Percentiles rank a stretch among this genome's conserved stretches.
phyloP scores from a whole-genome alignment of 1,284 basidiomycete species.

The Pascua sp. region DNA sequence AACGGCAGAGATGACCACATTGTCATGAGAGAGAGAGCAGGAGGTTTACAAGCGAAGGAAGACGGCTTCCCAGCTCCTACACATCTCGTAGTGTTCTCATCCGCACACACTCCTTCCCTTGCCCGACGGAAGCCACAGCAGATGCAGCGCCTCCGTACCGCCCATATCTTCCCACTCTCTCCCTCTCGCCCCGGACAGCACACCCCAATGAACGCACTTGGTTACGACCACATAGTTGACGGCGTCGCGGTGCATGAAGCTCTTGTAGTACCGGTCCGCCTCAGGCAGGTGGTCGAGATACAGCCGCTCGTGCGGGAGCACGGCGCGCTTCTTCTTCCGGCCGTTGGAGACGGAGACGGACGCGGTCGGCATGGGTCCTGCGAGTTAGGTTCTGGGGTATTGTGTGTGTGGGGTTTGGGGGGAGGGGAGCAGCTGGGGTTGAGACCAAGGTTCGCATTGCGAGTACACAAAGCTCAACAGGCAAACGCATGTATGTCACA shows the following conservation, averaged over 20 bases:
- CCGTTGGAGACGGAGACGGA: constrained; percentile 18
- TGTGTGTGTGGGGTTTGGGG: neutral
- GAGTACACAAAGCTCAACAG: too few relatives aligned
- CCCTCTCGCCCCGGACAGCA: too few relatives aligned
- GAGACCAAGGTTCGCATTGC: too few relatives aligned
- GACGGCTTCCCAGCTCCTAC: too few relatives aligned
- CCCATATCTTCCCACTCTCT: too few relatives aligned
- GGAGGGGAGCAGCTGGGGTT: neutral
- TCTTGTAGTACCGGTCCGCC: constrained; percentile 91
- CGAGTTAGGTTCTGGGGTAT: neutral
- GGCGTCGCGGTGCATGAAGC: constrained; percentile 96
- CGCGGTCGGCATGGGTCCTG: constrained; percentile 27
- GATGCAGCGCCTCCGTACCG: neutral
- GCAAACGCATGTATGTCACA: too few relatives aligned
- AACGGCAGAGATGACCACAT: neutral
- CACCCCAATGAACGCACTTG: constrained; percentile 53
- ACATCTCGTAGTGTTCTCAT: too few relatives aligned
- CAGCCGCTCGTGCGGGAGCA: constrained; percentile 71
- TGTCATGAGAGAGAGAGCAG: too few relatives aligned
- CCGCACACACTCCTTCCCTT: neutral
- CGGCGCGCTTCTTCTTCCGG: constrained; percentile 51
- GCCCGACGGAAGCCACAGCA: neutral
- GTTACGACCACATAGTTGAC: constrained; percentile 85
- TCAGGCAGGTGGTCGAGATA: constrained; percentile 89
- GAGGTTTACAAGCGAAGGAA: too few relatives aligned